Evolutionary conservation across 345 rosid genomes (phyloP).

Genomic region (Arabis hirsuta): DNA sequence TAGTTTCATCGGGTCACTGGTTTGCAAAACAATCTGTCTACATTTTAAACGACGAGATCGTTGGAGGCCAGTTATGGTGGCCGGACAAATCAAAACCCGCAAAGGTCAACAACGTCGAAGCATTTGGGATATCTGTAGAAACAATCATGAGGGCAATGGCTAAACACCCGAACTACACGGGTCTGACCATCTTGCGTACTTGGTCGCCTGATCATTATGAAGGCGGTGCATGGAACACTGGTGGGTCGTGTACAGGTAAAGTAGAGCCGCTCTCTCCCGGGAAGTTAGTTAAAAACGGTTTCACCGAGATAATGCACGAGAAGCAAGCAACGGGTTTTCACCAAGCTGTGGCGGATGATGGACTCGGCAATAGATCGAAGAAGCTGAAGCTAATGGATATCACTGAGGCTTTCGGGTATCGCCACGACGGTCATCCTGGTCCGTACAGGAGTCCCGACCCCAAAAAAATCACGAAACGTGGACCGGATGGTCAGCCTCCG

Average conservation of each 20-base stretch:
- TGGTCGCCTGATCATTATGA: constrained; percentile 96
- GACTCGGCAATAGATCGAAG: constrained; percentile 49
- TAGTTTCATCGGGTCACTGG: constrained; percentile 95
- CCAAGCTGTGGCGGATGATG: constrained; percentile 49
- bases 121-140: constrained; percentile 85
- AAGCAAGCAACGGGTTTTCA: constrained; percentile 73
- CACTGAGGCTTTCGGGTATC: constrained; percentile 73
- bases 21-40: constrained; percentile 91
- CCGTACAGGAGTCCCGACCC: constrained; percentile 89
- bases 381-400: constrained; percentile 80
- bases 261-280: constrained; percentile 60
- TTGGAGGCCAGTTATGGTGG: constrained; percentile 98
- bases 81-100: constrained; percentile 61
- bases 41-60: constrained; percentile 72
- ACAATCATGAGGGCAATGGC: constrained; percentile 64
- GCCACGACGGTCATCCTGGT: constrained; percentile 95
- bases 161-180: constrained; percentile 71
- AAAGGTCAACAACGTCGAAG: constrained; percentile 78
- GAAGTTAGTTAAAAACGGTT: constrained; percentile 71
- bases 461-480: constrained; percentile 74
- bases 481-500: constrained; percentile 83
- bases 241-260: constrained; percentile 93
- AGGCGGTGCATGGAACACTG: constrained; percentile 94
- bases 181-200: constrained; percentile 73
- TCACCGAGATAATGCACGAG: constrained; percentile 71